Evolutionary conservation across 2,329 filamentous ascomycete species (phyloP).

Genomic region (Fusarium lyarnte): DNA sequence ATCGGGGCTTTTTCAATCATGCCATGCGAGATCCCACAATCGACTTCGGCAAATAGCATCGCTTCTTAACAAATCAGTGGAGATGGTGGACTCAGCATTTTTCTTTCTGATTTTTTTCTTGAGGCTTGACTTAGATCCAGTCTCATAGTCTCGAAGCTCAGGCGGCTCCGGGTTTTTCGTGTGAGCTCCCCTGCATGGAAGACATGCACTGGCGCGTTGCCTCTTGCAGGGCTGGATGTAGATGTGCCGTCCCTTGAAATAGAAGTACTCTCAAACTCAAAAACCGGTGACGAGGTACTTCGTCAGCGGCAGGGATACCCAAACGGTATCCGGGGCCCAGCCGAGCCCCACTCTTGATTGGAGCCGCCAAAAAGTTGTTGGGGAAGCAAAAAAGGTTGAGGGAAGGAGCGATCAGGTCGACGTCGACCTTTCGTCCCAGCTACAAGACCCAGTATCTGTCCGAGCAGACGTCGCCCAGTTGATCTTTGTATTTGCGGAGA

Average conservation of each 20-base stretch:
- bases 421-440: constrained; percentile 20
- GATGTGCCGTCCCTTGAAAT: constrained; percentile 15
- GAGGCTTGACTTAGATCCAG: not conserved
- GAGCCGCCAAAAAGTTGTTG: constrained; percentile 45
- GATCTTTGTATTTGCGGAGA: constrained; percentile 32
- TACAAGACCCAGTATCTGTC: constrained; percentile 12
- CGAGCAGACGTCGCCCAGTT: constrained; percentile 23
- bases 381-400: constrained; percentile 44
- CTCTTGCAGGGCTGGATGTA: constrained; percentile 22
- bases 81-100: not conserved
- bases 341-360: constrained; percentile 33
- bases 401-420: constrained; percentile 21
- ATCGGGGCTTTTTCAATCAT: not conserved
- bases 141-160: constrained; percentile 10
- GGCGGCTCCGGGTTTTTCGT: constrained; percentile 22
- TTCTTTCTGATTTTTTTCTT: not conserved
- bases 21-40: constrained; percentile 1
- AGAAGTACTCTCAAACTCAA: not conserved
- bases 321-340: constrained; percentile 10
- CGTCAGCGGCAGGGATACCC: not conserved
- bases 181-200: constrained; percentile 38
- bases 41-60: constrained; percentile 3
- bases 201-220: constrained; percentile 23
- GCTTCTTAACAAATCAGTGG: constrained; percentile 8
- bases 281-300: not conserved